Conservation (phyloP, 2,329 filamentous ascomycete genomes). For the Endothia cerciana region DNA sequence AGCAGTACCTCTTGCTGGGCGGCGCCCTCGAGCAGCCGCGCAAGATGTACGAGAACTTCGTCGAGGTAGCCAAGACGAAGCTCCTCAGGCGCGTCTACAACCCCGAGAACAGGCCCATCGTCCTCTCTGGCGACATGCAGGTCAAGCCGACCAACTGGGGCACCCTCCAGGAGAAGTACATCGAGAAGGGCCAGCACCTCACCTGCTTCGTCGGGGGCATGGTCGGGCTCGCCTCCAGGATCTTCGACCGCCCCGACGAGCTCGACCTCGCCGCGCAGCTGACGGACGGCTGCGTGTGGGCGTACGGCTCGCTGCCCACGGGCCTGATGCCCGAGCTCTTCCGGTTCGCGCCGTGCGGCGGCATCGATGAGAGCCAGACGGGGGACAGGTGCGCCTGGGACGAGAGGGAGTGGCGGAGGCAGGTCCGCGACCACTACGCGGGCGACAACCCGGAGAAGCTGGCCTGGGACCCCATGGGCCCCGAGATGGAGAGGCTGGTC, state of each 20-base stretch:
- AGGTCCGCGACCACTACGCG: conserved; percentile 22
- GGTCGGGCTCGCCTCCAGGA: conserved; percentile 64
- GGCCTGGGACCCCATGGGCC: conserved; percentile 16
- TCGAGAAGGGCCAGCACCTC: conserved; percentile 55
- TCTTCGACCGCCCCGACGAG: conserved; percentile 60
- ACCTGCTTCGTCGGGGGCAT: conserved; percentile 69
- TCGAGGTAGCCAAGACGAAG: conserved; percentile 43
- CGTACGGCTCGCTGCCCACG: conserved; percentile 59
- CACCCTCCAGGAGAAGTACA: conserved; percentile 33
- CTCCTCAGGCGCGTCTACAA: conserved; percentile 45
- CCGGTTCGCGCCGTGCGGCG: conserved; percentile 47
- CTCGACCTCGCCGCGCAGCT: conserved; percentile 60
- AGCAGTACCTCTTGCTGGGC: conserved; percentile 69
- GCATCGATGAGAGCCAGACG: conserved; percentile 30
- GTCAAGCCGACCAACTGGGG: conserved; percentile 35
- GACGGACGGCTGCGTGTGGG: conserved; percentile 67
- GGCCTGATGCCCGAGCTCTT: conserved; percentile 67
- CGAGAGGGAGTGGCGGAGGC: conserved; percentile 34
- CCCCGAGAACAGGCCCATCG: conserved; percentile 44
- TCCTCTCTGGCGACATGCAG: conserved; percentile 53
- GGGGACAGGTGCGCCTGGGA: conserved; percentile 33
- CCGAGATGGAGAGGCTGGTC: conserved; percentile 23
- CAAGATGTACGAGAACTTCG: conserved; percentile 36
- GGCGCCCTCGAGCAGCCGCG: conserved; percentile 54
- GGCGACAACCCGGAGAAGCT: conserved; percentile 3